Conservation (phyloP, 2,329 filamentous ascomycete genomes). For the Aspergillus puulaauensis region DNA sequence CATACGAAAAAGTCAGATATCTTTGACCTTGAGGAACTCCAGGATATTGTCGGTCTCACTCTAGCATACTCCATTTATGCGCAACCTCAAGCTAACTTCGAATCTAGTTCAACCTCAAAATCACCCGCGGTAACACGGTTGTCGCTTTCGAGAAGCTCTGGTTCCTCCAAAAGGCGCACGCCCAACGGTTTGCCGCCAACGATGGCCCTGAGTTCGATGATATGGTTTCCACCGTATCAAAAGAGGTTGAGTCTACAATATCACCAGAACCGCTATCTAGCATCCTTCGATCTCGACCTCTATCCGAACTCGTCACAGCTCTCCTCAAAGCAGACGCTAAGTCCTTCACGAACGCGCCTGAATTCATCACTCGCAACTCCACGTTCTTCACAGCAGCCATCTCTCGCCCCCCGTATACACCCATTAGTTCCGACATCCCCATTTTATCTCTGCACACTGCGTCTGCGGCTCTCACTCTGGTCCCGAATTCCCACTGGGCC, state of each 20-base stretch:
- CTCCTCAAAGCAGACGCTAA: constrained; percentile 56
- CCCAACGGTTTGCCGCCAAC: constrained; percentile 47
- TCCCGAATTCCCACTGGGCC: constrained; percentile 43
- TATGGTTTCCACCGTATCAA: constrained; percentile 39
- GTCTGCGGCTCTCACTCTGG: constrained; percentile 43
- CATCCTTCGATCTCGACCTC: constrained; percentile 32
- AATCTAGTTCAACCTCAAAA: constrained; percentile 73
- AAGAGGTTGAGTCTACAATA: constrained; percentile 24
- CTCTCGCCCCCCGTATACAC: constrained; percentile 25
- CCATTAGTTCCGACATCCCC: constrained; percentile 22
- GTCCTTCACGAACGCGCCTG: constrained; percentile 56
- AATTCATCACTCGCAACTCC: constrained; percentile 57
- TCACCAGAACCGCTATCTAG: constrained; percentile 27
- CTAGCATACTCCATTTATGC: background rate
- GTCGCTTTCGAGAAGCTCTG: constrained; percentile 78
- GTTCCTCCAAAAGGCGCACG: constrained; percentile 74
- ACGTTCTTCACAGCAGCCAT: constrained; percentile 56
- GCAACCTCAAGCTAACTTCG: background rate
- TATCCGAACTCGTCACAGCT: constrained; percentile 49
- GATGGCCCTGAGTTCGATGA: constrained; percentile 45
- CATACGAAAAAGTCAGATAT: constrained; percentile 67
- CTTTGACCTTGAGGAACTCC: constrained; percentile 68
- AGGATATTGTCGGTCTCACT: constrained; percentile 57
- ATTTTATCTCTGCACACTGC: constrained; percentile 45
- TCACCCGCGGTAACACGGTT: constrained; percentile 86